Evolutionary conservation across 169 alveolate species (phyloP).

Genomic region (Eimeria necatrix): DNA sequence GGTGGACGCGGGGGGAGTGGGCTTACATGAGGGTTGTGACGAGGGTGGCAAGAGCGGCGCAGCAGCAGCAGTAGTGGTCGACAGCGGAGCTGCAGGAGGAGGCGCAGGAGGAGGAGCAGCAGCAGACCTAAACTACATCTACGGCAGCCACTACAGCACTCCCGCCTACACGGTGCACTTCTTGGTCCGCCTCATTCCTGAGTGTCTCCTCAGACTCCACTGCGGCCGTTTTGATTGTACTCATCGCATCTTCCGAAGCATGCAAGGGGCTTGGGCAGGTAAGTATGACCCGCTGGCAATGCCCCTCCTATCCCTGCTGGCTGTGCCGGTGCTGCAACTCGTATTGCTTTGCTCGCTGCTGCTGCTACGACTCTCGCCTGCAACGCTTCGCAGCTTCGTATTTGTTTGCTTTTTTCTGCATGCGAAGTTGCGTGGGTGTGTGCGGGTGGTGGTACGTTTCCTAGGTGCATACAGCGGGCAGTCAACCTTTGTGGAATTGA

Average conservation of each 20-base stretch:
- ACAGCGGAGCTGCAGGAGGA: background rate
- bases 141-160: constrained; percentile 98
- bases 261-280: constrained; percentile 86
- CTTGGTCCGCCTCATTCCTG: constrained; percentile 96
- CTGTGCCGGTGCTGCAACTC: background rate
- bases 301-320: background rate
- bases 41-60: background rate
- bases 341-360: background rate
- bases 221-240: constrained; percentile 94
- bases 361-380: background rate
- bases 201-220: constrained; percentile 96
- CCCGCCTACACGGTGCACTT: constrained; percentile 98
- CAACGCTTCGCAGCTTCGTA: background rate
- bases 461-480: constrained; percentile 86
- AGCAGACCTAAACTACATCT: constrained; percentile 82
- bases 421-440: background rate
- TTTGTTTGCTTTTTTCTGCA: background rate
- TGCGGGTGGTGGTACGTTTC: constrained; percentile 12
- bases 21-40: too few species aligned
- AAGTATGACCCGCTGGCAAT: constrained; percentile 56
- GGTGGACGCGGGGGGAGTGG: background rate
- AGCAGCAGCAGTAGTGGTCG: background rate
- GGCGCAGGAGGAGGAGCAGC: background rate
- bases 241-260: constrained; percentile 88
- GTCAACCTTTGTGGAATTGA: constrained; percentile 93